Conservation (phyloP, 2,329 filamentous ascomycete genomes). For the Trichoderma cornu-damae region DNA sequence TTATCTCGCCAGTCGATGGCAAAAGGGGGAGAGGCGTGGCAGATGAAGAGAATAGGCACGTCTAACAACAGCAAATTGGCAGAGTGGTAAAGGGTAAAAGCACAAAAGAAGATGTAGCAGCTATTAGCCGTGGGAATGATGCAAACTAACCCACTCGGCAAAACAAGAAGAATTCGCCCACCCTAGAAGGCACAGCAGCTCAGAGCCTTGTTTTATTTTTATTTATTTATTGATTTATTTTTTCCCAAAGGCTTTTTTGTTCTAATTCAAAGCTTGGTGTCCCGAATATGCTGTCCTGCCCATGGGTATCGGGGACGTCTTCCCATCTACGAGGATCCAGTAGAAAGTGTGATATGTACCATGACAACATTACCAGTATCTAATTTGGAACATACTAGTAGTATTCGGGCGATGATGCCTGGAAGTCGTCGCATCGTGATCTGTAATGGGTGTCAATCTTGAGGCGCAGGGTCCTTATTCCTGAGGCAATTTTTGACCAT, state of each 20-base stretch:
- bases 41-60: neutral
- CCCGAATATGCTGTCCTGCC: neutral
- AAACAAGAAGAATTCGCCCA: neutral
- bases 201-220: too few relatives aligned
- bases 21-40: too few relatives aligned
- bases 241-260: too few relatives aligned
- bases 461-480: neutral
- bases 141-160: too few relatives aligned
- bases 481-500: neutral
- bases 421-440: too few relatives aligned
- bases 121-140: neutral
- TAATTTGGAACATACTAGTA: neutral
- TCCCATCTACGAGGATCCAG: neutral
- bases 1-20: neutral
- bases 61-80: neutral
- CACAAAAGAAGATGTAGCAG: neutral
- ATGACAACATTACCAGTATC: neutral
- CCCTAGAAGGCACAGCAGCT: neutral
- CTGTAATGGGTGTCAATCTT: neutral
- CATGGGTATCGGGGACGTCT: neutral
- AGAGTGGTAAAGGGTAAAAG: too few relatives aligned
- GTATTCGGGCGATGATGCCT: too few relatives aligned
- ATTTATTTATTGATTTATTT: too few relatives aligned
- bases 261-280: neutral
- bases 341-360: neutral